These are phyloP conservation scores for Ogataea hybrid DNA, from an alignment of 1,139 yeast genomes.

Conservation along the genomic window DNA sequence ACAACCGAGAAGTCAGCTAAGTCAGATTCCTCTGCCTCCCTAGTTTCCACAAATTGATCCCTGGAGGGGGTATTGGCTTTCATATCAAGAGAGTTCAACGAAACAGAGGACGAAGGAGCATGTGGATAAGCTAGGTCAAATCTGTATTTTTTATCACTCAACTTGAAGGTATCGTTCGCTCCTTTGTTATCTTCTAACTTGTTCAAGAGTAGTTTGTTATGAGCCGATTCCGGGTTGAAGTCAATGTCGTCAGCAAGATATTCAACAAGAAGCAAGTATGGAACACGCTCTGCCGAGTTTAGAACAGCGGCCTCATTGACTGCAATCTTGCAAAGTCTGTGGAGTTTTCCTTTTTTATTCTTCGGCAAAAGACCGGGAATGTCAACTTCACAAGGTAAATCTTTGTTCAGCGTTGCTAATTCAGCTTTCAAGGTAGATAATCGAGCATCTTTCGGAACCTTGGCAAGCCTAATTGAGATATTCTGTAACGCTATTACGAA, in stretches of 20 bases:
- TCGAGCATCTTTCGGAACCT: constrained; percentile 91
- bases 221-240: constrained; percentile 68
- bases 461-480: constrained; percentile 76
- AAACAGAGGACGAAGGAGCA: constrained; percentile 18
- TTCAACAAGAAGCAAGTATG: constrained; percentile 78
- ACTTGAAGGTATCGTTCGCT: constrained; percentile 22
- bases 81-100: constrained; percentile 4
- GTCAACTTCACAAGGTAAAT: constrained; percentile 89
- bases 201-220: constrained; percentile 49
- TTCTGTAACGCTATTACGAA: constrained; percentile 88
- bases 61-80: not conserved
- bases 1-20: constrained; percentile 60
- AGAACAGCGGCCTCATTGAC: constrained; percentile 93
- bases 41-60: not conserved
- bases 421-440: constrained; percentile 87
- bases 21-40: constrained; percentile 45
- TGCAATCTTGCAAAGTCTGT: constrained; percentile 75
- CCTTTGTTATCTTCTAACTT: constrained; percentile 31
- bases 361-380: constrained; percentile 83
- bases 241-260: constrained; percentile 82
- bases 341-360: constrained; percentile 52
- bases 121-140: constrained; percentile 43
- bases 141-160: constrained; percentile 46
- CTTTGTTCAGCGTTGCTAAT: constrained; percentile 75
- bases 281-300: constrained; percentile 96